Base-by-base conservation (phyloP, 139 green algal species). In the Pseudopediastrum boryanum region DNA sequence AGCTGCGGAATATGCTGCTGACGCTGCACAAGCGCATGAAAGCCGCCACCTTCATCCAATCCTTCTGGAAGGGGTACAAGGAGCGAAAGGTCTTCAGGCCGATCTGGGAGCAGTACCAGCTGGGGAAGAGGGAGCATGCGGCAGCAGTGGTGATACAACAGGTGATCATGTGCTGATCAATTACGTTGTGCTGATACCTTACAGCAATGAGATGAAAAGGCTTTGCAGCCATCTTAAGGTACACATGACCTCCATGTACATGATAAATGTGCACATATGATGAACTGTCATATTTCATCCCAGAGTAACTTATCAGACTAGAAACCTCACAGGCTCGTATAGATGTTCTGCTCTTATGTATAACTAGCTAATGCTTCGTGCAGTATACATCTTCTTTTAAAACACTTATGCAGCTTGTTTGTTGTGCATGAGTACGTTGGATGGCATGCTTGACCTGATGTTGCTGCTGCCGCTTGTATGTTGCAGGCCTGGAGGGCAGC, bases 31-130 rank as follows among this genome's bases (percentile, higher is more conserved):
- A 67, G 31, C 56, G 56, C 27, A 75, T 33, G 29, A 54, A 44
- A 25, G 82, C 71, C 4, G 86, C 84, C 21, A 84, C 80, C 16
- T 31, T 12, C 42, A 89, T 94, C 29, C 87, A 92, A 81, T 83
- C 87, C 2, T 68, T 46, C 0, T 88, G 82, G 78, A 62, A 88
- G 0, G 82, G 84, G 23, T 54, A 62, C 29, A 16, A 59, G 71
- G 81, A 69, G 19, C 74, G 86, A 13, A 64, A 63, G 56, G 35
- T 44, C 16, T 72, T 71, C 16, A 8, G 27, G 21, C 81, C 86
- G 4, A 21, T 81, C 6, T 68, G 64, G 71, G 8, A n/a, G 10
- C 44, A 39, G 25, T 52, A 64, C 9, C 56, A 41, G 33, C 46
- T 77, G 48, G 0, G 35, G 3, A 62, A 52, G 61, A 4, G 12